These are phyloP conservation scores for Hymenoscyphus infarciens DNA, from an alignment of 2,329 filamentous ascomycete genomes.

Conservation along the genomic window DNA sequence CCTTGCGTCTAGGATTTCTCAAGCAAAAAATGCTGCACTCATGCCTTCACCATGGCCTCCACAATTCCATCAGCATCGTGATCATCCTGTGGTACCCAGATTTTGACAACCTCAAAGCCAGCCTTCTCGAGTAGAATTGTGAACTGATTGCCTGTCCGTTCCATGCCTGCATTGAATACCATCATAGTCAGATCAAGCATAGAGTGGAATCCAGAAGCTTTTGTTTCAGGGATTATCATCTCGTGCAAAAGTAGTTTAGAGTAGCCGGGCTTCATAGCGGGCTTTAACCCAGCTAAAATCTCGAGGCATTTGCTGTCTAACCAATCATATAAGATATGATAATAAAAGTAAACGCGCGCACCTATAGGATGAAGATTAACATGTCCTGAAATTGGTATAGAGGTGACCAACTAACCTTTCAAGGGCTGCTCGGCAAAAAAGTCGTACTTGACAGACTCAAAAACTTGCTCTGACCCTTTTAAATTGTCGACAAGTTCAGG, in stretches of 20 bases:
- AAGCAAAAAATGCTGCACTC: not conserved
- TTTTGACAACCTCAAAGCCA: conserved; percentile 15
- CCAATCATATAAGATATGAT: conserved; percentile 37
- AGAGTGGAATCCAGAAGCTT: conserved; percentile 18
- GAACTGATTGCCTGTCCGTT: conserved; percentile 38
- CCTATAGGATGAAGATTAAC: conserved; percentile 21
- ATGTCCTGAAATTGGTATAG: not conserved
- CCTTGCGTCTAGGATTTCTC: too few relatives aligned
- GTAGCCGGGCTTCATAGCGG: conserved; percentile 28
- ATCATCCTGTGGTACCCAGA: conserved; percentile 10
- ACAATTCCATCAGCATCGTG: conserved; percentile 11
- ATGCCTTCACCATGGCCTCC: conserved; percentile 11
- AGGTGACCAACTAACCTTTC: conserved; percentile 11
- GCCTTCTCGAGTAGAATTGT: conserved; percentile 12
- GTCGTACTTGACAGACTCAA: conserved; percentile 28
- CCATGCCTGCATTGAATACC: conserved; percentile 32
- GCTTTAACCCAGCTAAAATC: conserved; percentile 29
- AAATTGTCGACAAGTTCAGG: conserved; percentile 17
- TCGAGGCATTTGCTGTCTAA: conserved; percentile 27
- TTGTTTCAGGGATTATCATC: conserved; percentile 13
- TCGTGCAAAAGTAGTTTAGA: conserved; percentile 19
- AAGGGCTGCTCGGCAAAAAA: conserved; percentile 34
- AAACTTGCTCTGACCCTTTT: conserved; percentile 4
- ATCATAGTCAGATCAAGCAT: conserved; percentile 40
- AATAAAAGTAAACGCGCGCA: conserved; percentile 37